These are phyloP conservation scores for Letharia columbiana DNA, from an alignment of 495 filamentous ascomycete genomes.

Conservation along the genomic window DNA sequence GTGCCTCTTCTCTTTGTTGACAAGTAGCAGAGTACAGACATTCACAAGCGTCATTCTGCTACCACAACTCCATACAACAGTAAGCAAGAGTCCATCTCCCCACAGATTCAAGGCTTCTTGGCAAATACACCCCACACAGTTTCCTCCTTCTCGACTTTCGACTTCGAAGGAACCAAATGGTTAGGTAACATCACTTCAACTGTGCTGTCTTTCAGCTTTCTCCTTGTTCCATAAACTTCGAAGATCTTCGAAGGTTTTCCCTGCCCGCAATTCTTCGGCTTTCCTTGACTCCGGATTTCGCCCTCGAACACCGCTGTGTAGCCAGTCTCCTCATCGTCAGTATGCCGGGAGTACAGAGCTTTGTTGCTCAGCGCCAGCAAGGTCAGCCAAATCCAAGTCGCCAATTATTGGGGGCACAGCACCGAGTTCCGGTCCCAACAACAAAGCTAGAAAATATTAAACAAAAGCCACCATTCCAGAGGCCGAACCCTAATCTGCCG, in stretches of 20 bases:
- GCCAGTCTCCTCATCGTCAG: not conserved
- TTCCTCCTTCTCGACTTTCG: not conserved
- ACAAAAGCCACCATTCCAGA: not conserved
- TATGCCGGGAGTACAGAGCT: constrained; percentile 18
- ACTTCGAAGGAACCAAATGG: not conserved
- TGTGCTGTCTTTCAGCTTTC: not conserved
- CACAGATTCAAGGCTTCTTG: not conserved
- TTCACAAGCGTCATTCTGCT: not conserved
- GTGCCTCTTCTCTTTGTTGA: not conserved
- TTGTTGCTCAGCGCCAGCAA: constrained; percentile 9
- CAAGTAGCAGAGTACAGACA: no score
- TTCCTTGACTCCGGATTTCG: not conserved
- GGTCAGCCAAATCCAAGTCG: constrained; percentile 1
- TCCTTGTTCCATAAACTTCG: not conserved
- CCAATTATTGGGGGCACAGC: not conserved
- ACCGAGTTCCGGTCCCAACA: constrained; percentile 3
- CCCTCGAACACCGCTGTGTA: not conserved
- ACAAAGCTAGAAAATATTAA: constrained; percentile 4
- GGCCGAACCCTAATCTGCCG: not conserved
- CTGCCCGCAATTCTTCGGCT: not conserved
- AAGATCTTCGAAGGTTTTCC: not conserved
- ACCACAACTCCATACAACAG: not conserved
- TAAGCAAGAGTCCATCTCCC: not conserved
- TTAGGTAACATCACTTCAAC: not conserved
- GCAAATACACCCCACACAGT: not conserved